A percentile compares a stretch with the other conserved stretches of the same genome.
phyloP scores from a whole-genome alignment of 2,329 filamentous ascomycete genomes.

The Cytospora piceae region DNA sequence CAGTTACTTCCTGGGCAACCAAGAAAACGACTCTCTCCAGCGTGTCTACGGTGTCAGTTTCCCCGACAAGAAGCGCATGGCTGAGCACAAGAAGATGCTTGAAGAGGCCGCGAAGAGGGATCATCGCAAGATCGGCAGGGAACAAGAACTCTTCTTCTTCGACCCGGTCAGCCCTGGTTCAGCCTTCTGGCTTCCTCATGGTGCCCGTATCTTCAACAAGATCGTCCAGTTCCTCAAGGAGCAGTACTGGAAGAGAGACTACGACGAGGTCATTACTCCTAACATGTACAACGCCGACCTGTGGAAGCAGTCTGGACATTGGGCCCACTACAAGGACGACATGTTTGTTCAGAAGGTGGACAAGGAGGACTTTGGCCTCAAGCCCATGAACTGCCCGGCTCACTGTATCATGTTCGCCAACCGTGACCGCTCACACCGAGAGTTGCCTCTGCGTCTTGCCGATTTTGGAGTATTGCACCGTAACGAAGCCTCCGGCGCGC shows the following conservation, averaged over 20 bases:
- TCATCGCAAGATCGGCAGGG: slow-evolving; percentile 88
- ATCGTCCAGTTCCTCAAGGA: slow-evolving; percentile 79
- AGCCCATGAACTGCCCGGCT: slow-evolving; percentile 98
- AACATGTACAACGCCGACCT: slow-evolving; percentile 95
- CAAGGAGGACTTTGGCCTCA: slow-evolving; percentile 75
- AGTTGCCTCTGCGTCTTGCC: slow-evolving; percentile 88
- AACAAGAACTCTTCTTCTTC: slow-evolving; percentile 98
- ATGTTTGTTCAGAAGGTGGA: slow-evolving; percentile 80
- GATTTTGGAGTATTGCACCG: slow-evolving; percentile 96
- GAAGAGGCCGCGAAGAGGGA: slow-evolving; percentile 98
- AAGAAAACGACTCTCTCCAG: slow-evolving; percentile 92
- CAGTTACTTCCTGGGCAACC: slow-evolving; percentile 90
- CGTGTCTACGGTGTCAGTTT: slow-evolving; percentile 95
- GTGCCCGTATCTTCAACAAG: slow-evolving; percentile 90
- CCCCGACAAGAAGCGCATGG: slow-evolving; percentile 93
- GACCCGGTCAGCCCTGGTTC: slow-evolving; percentile 91
- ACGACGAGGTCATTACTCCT: slow-evolving; percentile 92
- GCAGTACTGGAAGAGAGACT: slow-evolving; percentile 91
- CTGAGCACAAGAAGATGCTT: slow-evolving; percentile 91
- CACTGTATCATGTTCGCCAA: slow-evolving; percentile 89
- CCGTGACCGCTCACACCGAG: slow-evolving; percentile 82
- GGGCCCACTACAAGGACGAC: slow-evolving; percentile 91
- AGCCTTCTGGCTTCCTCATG: slow-evolving; percentile 89
- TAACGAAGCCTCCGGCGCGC: slow-evolving; percentile 91
- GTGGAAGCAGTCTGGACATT: slow-evolving; percentile 95